Percentiles rank a stretch among this genome's conserved stretches.
Conservation (phyloP, 164 flowering plant species). For the Liquidambar formosana region DNA sequence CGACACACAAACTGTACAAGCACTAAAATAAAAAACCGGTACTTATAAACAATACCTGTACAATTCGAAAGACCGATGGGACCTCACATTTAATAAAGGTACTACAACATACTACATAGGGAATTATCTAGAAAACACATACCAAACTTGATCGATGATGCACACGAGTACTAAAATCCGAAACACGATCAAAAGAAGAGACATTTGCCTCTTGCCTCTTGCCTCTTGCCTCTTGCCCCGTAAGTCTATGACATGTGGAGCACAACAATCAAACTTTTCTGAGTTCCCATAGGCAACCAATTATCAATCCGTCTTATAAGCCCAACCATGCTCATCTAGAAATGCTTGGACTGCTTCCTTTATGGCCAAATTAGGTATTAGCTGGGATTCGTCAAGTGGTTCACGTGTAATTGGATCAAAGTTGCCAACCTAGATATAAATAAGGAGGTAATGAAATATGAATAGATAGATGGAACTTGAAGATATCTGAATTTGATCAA, state of each 20-base stretch:
- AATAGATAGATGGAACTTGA: neutral
- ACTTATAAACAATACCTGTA: neutral
- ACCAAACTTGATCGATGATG: neutral
- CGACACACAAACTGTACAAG: neutral
- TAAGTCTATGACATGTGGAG: too few species aligned
- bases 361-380: slow-evolving; percentile 78
- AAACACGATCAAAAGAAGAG: too few species aligned
- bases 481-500: neutral
- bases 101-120: neutral
- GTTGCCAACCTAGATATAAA: slow-evolving; percentile 64
- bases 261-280: neutral
- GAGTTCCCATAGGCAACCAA: neutral
- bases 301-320: slow-evolving; percentile 48
- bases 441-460: neutral
- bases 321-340: slow-evolving; percentile 80
- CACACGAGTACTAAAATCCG: too few species aligned
- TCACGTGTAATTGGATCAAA: slow-evolving; percentile 89
- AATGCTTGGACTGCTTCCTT: slow-evolving; percentile 86
- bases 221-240: neutral
- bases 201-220: neutral
- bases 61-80: neutral
- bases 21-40: neutral
- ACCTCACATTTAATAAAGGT: neutral
- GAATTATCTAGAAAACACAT: neutral
- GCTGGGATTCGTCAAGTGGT: slow-evolving; percentile 54